phyloP scores from a whole-genome alignment of 768 basidiomycete species.

The Mycena alexandri region DNA sequence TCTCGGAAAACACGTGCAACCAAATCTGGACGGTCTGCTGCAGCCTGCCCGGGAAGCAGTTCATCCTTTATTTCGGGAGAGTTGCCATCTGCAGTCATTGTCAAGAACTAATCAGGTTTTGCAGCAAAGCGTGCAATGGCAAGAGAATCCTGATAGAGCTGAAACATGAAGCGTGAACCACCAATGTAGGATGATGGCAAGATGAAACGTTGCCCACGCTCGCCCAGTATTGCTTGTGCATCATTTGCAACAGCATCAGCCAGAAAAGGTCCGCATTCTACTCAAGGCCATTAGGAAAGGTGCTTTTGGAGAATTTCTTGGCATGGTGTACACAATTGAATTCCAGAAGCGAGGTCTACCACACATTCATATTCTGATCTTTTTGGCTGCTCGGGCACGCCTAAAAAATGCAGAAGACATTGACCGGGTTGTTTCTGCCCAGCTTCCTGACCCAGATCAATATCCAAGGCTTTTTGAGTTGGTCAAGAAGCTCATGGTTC shows the following conservation, averaged over 20 bases:
- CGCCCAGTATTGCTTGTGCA: neutral
- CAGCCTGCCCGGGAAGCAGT: slow-evolving; percentile 6
- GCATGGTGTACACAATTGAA: slow-evolving; percentile 13
- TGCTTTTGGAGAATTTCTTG: slow-evolving; percentile 10
- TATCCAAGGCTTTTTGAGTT: slow-evolving; percentile 39
- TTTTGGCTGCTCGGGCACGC: slow-evolving; percentile 39
- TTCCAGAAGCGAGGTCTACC: slow-evolving; percentile 56
- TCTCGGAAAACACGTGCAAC: slow-evolving; percentile 42
- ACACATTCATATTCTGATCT: slow-evolving; percentile 57
- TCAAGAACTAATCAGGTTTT: slow-evolving; percentile 22
- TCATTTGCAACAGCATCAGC: slow-evolving; percentile 4
- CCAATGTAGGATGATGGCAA: slow-evolving; percentile 23
- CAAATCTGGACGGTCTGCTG: slow-evolving; percentile 40
- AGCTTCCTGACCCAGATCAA: slow-evolving; percentile 48
- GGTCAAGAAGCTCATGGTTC: slow-evolving; percentile 55
- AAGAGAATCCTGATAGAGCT: too few relatives aligned
- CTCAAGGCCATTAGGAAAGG: neutral
- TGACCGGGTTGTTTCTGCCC: slow-evolving; percentile 50
- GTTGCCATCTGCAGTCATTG: slow-evolving; percentile 30
- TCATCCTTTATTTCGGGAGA: slow-evolving; percentile 18
- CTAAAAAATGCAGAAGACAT: slow-evolving; percentile 40
- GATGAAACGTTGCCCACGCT: slow-evolving; percentile 1
- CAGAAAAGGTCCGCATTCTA: slow-evolving; percentile 1
- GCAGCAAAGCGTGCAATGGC: slow-evolving; percentile 5
- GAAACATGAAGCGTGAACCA: slow-evolving; percentile 7